Base-by-base conservation (phyloP, 495 filamentous ascomycete genomes). In the Pyrenula massariospora region DNA sequence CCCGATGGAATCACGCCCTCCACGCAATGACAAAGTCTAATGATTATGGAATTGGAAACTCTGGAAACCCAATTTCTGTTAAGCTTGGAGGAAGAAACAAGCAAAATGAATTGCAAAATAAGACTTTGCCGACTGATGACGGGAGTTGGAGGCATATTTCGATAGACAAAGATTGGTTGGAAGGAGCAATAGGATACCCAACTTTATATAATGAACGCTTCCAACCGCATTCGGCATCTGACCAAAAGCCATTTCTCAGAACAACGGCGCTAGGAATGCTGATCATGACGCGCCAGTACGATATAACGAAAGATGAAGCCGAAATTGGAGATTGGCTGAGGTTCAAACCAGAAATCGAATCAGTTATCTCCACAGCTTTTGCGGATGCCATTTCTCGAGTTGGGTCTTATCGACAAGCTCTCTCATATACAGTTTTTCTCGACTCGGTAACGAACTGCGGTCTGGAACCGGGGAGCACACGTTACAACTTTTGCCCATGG, bases 91-190 rank as follows among this genome's bases (percentile, higher is more conserved):
- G 56, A 23, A 10, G 20, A 12, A 2, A 22, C 19, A 20, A 20
- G n/a, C 11, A 48, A 2, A 8, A 1, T 1, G 48, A 22, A 2
- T 15, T 53, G 10, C 2, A 8, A 22, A 55, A 22, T n/a, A 21
- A 19, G 0, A 22, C 42, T 23, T 20, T 60, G 22, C 59, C 56
- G 21, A 21, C 58, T 10, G 15, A 60, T 25, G 20, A 52, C 5
- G 55, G 58, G 19, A 54, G 23, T 31, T 60, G 58, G 56, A 57
- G 36, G 23, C 58, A 54, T 51, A 58, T 60, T 10, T 2, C 49
- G 2, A 56, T 56, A 2, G 25, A 36, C 12, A 19, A 15, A 15
- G 50, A 3, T 1, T 57, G 58, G 58, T 47, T 60, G 25, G 31
- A 57, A 23, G 50, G 55, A 15, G 50, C 50, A 24, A 20, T 56